Evolutionary conservation across 148 eudicot species (phyloP).

Genomic region (Nepenthes gracilis): DNA sequence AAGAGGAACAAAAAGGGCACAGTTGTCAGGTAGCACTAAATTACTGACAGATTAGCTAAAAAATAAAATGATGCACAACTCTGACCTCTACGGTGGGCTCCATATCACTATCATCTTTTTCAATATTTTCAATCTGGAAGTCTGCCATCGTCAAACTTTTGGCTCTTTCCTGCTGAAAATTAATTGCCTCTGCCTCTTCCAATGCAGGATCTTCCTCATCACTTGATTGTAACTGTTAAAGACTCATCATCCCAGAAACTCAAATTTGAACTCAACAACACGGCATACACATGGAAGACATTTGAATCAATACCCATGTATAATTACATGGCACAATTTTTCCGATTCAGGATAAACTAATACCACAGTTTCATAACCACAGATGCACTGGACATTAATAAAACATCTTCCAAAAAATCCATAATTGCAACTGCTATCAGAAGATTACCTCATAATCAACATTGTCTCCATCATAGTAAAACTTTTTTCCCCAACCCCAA

Average conservation of each 20-base stretch:
- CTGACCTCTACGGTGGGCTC: conserved; percentile 81
- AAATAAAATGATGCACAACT: neutral
- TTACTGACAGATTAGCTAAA: neutral
- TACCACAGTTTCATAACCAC: too few species aligned
- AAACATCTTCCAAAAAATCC: neutral
- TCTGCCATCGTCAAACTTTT: conserved; percentile 44
- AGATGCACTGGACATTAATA: neutral
- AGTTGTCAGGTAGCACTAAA: neutral
- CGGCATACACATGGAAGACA: neutral
- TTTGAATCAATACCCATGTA: neutral
- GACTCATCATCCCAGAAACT: conserved; percentile 1
- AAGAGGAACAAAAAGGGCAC: neutral
- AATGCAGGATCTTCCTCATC: conserved; percentile 52
- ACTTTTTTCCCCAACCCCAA: conserved; percentile 39
- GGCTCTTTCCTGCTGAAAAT: conserved; percentile 48
- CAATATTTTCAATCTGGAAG: conserved; percentile 47
- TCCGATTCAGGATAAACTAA: neutral
- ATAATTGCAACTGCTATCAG: neutral
- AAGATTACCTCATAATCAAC: conserved; percentile 41
- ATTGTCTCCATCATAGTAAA: conserved; percentile 36
- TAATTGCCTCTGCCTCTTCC: conserved; percentile 68
- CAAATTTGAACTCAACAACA: neutral
- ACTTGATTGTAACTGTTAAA: conserved; percentile 44
- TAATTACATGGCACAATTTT: neutral
- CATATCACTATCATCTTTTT: conserved; percentile 44